A percentile compares a stretch with the other conserved stretches of the same genome.
Evolutionary conservation across 805 yeast genomes (phyloP).

Genomic region (Debaryomyces castellii): DNA sequence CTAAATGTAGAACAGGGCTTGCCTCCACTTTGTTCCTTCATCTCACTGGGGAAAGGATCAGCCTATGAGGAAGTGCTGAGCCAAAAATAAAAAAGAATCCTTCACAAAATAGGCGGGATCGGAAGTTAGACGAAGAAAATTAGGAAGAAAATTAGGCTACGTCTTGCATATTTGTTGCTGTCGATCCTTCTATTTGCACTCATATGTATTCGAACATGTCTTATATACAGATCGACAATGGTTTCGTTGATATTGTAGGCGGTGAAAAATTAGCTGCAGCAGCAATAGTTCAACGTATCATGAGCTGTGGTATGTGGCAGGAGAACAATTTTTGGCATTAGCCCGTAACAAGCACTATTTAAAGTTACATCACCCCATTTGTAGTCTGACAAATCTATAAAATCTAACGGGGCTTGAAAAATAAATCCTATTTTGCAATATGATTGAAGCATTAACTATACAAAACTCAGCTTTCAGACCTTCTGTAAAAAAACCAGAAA

Average conservation of each 20-base stretch:
- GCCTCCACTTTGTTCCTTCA: no score
- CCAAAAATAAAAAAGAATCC: no score
- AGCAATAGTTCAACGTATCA: no score
- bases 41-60: no score
- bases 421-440: not conserved
- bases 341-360: no score
- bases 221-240: not conserved
- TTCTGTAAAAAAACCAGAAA: constrained; percentile 28
- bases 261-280: no score
- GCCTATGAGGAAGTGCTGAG: not conserved
- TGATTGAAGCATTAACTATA: constrained; percentile 19
- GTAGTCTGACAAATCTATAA: no score
- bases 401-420: not conserved
- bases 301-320: no score
- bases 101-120: not conserved
- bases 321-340: no score
- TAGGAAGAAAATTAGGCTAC: not conserved
- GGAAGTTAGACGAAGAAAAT: not conserved
- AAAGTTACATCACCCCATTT: not conserved
- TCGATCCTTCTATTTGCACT: not conserved
- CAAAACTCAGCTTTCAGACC: constrained; percentile 41
- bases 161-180: not conserved
- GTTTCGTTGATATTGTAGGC: not conserved
- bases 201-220: not conserved
- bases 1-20: no score